phyloP scores from a whole-genome alignment of 1,284 basidiomycete genomes.

The Fomitopsis palustris region DNA sequence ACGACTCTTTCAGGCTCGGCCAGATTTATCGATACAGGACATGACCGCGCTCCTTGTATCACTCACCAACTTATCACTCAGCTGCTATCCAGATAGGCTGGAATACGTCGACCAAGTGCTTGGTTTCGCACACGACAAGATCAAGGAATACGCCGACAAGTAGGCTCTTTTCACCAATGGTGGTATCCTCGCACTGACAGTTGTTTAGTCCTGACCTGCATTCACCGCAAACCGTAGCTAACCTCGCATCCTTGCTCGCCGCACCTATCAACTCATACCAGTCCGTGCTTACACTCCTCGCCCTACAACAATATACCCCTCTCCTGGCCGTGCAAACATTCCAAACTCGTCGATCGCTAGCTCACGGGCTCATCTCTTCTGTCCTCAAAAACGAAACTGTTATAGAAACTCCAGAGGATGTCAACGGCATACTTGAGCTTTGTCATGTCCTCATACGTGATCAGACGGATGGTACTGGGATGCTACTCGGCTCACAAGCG shows the following conservation, averaged over 20 bases:
- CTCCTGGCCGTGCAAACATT: slow-evolving; percentile 84
- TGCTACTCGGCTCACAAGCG: slow-evolving; percentile 21
- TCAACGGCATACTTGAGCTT: slow-evolving; percentile 86
- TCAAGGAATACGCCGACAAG: slow-evolving; percentile 81
- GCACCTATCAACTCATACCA: slow-evolving; percentile 94
- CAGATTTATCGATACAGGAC: slow-evolving; percentile 93
- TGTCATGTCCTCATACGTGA: slow-evolving; percentile 90
- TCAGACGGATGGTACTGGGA: slow-evolving; percentile 63
- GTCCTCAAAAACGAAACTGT: slow-evolving; percentile 94
- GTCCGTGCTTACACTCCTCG: slow-evolving; percentile 90
- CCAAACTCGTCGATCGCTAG: slow-evolving; percentile 84
- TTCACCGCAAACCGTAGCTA: slow-evolving; percentile 78
- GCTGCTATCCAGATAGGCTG: slow-evolving; percentile 91
- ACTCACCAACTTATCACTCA: slow-evolving; percentile 87
- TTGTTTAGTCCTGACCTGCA: slow-evolving; percentile 77
- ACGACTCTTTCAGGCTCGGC: slow-evolving; percentile 65
- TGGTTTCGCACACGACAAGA: slow-evolving; percentile 82
- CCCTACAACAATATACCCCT: slow-evolving; percentile 83
- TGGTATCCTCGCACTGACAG: background rate
- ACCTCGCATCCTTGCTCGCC: slow-evolving; percentile 85
- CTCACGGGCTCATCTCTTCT: slow-evolving; percentile 88
- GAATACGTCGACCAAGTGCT: slow-evolving; percentile 96
- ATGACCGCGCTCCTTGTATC: slow-evolving; percentile 93
- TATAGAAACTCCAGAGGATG: slow-evolving; percentile 87
- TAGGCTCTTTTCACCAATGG: slow-evolving; percentile 26